Evolutionary conservation across 768 basidiomycete genomes (phyloP).

Genomic region (Coprinopsis sp.): DNA sequence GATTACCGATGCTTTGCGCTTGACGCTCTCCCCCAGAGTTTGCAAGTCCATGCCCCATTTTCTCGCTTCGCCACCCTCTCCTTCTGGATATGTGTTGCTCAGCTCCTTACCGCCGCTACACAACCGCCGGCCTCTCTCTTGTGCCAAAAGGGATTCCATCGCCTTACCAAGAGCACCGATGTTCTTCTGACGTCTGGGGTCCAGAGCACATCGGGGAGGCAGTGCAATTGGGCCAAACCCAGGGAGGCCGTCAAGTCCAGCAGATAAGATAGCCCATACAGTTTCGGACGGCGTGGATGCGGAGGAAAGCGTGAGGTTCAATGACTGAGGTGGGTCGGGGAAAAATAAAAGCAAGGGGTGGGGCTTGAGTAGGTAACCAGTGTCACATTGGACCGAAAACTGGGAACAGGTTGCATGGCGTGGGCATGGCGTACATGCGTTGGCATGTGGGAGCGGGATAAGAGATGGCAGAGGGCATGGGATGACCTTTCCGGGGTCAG

Average conservation of each 20-base stretch:
- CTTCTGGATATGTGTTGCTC: conserved; percentile 30
- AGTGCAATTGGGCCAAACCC: conserved; percentile 73
- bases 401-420: conserved; percentile 60
- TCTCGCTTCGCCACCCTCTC: conserved; percentile 65
- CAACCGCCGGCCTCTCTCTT: conserved; percentile 58
- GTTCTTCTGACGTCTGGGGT: conserved; percentile 66
- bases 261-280: conserved; percentile 44
- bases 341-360: conserved; percentile 54
- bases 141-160: conserved; percentile 58
- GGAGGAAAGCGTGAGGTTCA: conserved; percentile 34
- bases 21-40: conserved; percentile 52
- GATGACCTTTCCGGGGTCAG: conserved; percentile 26
- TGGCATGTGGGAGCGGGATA: conserved; percentile 52
- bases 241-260: conserved; percentile 62
- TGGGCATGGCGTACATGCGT: conserved; percentile 69
- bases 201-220: conserved; percentile 71
- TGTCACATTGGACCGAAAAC: conserved; percentile 58
- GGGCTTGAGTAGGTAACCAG: conserved; percentile 60
- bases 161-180: conserved; percentile 73
- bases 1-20: conserved; percentile 48
- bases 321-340: conserved; percentile 32
- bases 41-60: conserved; percentile 71
- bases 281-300: conserved; percentile 36
- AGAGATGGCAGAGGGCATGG: conserved; percentile 53
- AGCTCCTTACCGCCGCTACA: conserved; percentile 49